These are phyloP conservation scores for Dipodascus geniculatus DNA, from an alignment of 805 yeast genomes.

Conservation along the genomic window DNA sequence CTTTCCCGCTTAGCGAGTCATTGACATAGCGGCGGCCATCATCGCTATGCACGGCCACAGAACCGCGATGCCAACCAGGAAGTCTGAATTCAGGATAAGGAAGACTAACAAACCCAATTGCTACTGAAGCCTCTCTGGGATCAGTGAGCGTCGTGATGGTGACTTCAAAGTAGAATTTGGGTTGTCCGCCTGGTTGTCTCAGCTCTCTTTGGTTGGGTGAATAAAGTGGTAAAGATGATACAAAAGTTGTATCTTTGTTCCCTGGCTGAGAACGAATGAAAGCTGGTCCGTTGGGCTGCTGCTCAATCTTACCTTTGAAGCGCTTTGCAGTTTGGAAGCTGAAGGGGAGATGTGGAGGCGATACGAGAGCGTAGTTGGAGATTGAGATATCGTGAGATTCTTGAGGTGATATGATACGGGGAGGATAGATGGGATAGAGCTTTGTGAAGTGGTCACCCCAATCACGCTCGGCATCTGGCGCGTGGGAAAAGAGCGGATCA, in stretches of 20 bases:
- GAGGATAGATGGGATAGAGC: slow-evolving; percentile 4
- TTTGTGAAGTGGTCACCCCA: slow-evolving; percentile 8
- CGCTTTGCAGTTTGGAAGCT: slow-evolving; percentile 8
- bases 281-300: slow-evolving; percentile 10
- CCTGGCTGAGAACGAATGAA: slow-evolving; percentile 10
- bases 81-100: slow-evolving; percentile 21
- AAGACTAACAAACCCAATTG: slow-evolving; percentile 17
- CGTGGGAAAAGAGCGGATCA: slow-evolving; percentile 7
- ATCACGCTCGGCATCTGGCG: slow-evolving; percentile 8
- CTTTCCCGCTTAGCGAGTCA: slow-evolving; percentile 16
- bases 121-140: slow-evolving; percentile 15
- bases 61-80: slow-evolving; percentile 23
- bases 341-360: slow-evolving; percentile 8
- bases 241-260: slow-evolving; percentile 11
- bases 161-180: slow-evolving; percentile 16
- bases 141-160: slow-evolving; percentile 14
- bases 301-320: slow-evolving; percentile 12
- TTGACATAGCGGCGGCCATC: slow-evolving; percentile 19
- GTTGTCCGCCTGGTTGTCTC: not conserved
- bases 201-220: slow-evolving; percentile 5
- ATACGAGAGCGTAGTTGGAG: slow-evolving; percentile 3
- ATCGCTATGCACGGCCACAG: slow-evolving; percentile 21
- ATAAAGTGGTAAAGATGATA: slow-evolving; percentile 11
- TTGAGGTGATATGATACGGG: not conserved
- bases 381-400: not conserved